A percentile compares a stretch with the other conserved stretches of the same genome.
phyloP scores from a whole-genome alignment of 2,329 filamentous ascomycete species.

The Purpureocillium lavendulum region DNA sequence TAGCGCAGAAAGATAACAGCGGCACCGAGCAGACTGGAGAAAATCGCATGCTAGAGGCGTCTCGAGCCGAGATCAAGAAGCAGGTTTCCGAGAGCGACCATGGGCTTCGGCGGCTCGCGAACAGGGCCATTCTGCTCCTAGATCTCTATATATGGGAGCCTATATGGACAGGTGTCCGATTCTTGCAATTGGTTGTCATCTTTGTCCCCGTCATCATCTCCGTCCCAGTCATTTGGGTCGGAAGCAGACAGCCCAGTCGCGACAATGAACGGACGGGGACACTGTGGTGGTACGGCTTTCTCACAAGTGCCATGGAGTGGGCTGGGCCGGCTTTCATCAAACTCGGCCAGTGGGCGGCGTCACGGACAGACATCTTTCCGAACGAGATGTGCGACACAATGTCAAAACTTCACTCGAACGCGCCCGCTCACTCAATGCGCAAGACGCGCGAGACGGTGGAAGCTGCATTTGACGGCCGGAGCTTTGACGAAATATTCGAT shows the following conservation, averaged over 20 bases:
- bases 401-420: conserved; percentile 91
- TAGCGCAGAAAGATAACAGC: conserved; percentile 46
- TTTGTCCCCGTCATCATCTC: conserved; percentile 84
- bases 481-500: conserved; percentile 88
- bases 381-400: conserved; percentile 85
- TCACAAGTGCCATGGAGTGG: conserved; percentile 84
- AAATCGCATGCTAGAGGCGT: conserved; percentile 78
- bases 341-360: conserved; percentile 97
- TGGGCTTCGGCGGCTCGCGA: conserved; percentile 48
- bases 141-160: conserved; percentile 77
- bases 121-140: conserved; percentile 55
- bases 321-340: conserved; percentile 97
- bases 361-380: conserved; percentile 92
- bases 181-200: conserved; percentile 76
- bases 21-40: conserved; percentile 59
- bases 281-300: conserved; percentile 87
- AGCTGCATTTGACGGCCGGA: conserved; percentile 69
- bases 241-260: conserved; percentile 49
- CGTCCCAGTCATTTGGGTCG: conserved; percentile 76
- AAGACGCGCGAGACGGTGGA: conserved; percentile 72
- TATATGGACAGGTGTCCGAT: conserved; percentile 76
- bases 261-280: conserved; percentile 75
- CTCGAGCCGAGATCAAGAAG: conserved; percentile 67
- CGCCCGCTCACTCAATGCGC: conserved; percentile 79
- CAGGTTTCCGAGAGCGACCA: conserved; percentile 53